Conservation (phyloP, 2,329 filamentous ascomycete species). For the Colletotrichum brevisporum region DNA sequence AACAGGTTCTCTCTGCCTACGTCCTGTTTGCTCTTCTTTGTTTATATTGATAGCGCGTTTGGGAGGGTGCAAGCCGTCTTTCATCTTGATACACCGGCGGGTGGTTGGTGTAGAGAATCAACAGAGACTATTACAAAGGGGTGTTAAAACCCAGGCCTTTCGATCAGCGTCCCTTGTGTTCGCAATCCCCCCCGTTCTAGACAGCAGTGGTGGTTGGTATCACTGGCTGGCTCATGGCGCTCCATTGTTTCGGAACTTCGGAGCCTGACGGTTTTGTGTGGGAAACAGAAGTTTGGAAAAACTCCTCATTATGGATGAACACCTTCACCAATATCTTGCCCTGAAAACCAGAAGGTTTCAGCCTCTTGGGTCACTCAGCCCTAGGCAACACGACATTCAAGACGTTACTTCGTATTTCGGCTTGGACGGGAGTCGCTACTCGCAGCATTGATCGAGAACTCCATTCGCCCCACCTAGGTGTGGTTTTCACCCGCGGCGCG, state of each 20-base stretch:
- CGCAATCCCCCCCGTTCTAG: not conserved
- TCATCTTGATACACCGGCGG: not conserved
- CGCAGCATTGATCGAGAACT: not conserved
- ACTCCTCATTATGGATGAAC: too few relatives aligned
- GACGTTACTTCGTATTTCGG: not conserved
- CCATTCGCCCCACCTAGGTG: not conserved
- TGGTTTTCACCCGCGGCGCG: not conserved
- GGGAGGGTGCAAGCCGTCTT: constrained; percentile 17
- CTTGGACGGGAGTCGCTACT: not conserved
- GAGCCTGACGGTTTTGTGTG: too few relatives aligned
- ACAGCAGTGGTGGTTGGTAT: too few relatives aligned
- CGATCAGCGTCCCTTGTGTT: not conserved
- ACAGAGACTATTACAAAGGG: not conserved
- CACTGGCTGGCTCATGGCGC: too few relatives aligned
- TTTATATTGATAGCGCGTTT: constrained; percentile 14
- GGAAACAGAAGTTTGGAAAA: too few relatives aligned
- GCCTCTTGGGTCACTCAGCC: too few relatives aligned
- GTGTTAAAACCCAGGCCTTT: not conserved
- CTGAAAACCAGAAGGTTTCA: too few relatives aligned
- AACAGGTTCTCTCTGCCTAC: constrained; percentile 1
- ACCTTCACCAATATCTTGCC: too few relatives aligned
- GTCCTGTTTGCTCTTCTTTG: not conserved
- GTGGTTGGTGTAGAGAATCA: constrained; percentile 7
- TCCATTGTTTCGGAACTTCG: too few relatives aligned
- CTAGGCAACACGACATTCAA: not conserved